These are phyloP conservation scores for Arthrobotrys megalospora DNA, from an alignment of 2,329 filamentous ascomycete species.

Conservation along the genomic window DNA sequence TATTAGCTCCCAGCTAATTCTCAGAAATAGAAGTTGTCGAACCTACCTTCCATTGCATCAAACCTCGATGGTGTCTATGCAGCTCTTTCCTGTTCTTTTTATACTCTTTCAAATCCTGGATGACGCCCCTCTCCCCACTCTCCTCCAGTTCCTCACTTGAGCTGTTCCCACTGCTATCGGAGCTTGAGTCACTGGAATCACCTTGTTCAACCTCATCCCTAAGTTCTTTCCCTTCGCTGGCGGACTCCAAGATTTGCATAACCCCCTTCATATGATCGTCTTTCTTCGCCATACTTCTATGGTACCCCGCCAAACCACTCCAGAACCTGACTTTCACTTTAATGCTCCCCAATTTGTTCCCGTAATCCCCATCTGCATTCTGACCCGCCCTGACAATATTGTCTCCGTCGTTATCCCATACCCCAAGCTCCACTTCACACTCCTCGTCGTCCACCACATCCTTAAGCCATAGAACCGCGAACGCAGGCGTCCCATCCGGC, in stretches of 20 bases:
- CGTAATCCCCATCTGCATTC: slow-evolving; percentile 70
- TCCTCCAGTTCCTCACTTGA: slow-evolving; percentile 48
- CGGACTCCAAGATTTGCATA: slow-evolving; percentile 76
- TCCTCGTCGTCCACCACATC: slow-evolving; percentile 79
- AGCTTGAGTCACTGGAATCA: slow-evolving; percentile 61
- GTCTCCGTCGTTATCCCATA: slow-evolving; percentile 76
- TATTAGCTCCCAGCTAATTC: slow-evolving; percentile 1
- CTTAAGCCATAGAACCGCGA: slow-evolving; percentile 78
- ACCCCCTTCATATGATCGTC: slow-evolving; percentile 73
- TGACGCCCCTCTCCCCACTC: slow-evolving; percentile 69
- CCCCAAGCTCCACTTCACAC: slow-evolving; percentile 72
- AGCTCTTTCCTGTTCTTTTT: slow-evolving; percentile 74
- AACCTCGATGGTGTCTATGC: slow-evolving; percentile 77
- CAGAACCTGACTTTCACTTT: slow-evolving; percentile 75
- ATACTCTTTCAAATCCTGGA: slow-evolving; percentile 74
- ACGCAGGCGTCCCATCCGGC: slow-evolving; percentile 74
- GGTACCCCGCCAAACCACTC: slow-evolving; percentile 75
- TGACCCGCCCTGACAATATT: slow-evolving; percentile 71
- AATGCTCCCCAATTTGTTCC: slow-evolving; percentile 74
- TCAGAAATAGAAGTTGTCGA: not conserved
- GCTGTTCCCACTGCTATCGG: slow-evolving; percentile 61
- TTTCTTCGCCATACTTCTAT: slow-evolving; percentile 72
- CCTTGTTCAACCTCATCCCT: slow-evolving; percentile 68
- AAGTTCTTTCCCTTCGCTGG: slow-evolving; percentile 60
- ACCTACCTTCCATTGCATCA: slow-evolving; percentile 79